phyloP scores from a whole-genome alignment of 2,329 filamentous ascomycete genomes.

The Akanthomyces muscarius region DNA sequence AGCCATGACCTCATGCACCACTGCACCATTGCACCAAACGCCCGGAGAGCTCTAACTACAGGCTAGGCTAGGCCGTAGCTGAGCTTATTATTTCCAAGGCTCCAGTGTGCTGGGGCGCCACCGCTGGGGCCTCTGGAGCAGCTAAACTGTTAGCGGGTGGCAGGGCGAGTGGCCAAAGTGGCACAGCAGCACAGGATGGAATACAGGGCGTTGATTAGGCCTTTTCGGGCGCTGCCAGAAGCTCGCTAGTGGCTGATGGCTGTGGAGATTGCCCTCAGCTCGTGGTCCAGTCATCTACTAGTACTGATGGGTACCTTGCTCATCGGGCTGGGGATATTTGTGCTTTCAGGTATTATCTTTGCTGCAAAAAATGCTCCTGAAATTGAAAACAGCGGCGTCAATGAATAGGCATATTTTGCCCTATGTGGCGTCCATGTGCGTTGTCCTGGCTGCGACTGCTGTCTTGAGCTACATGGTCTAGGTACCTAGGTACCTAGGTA shows the following conservation, averaged over 20 bases:
- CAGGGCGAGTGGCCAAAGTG: not conserved
- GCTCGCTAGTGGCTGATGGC: not conserved
- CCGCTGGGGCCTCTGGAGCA: not conserved
- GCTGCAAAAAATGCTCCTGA: too few relatives aligned
- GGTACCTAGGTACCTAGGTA: too few relatives aligned
- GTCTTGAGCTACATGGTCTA: too few relatives aligned
- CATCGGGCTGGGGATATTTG: too few relatives aligned
- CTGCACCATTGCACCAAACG: not conserved
- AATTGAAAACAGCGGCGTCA: too few relatives aligned
- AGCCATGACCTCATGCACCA: constrained; percentile 2
- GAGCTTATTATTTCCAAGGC: not conserved
- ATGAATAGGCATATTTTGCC: too few relatives aligned
- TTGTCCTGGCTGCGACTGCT: too few relatives aligned
- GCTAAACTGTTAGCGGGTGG: not conserved
- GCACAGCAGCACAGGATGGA: not conserved
- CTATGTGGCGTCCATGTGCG: too few relatives aligned
- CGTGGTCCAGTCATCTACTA: too few relatives aligned
- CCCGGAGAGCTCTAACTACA: not conserved
- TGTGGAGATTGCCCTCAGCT: too few relatives aligned
- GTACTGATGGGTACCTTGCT: too few relatives aligned
- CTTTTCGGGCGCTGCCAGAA: not conserved
- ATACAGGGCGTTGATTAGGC: not conserved
- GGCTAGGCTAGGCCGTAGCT: not conserved
- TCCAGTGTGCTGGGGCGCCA: not conserved
- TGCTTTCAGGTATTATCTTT: too few relatives aligned